Conservation (phyloP, 2,329 filamentous ascomycete genomes). For the Phialophora macrospora region DNA sequence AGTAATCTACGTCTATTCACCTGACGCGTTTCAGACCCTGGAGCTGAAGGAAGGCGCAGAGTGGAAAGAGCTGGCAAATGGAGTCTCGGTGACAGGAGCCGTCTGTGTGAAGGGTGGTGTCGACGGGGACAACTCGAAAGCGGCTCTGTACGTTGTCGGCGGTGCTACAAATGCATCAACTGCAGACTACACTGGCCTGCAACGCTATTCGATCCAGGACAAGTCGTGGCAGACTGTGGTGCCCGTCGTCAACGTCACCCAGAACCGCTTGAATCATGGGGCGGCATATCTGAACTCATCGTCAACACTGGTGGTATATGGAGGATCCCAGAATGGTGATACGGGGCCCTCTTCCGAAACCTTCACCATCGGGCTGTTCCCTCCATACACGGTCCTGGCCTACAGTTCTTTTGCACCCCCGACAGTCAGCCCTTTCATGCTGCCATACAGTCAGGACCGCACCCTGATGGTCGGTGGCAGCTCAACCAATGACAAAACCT, state of each 20-base stretch:
- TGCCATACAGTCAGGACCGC: constrained; percentile 73
- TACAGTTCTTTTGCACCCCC: constrained; percentile 66
- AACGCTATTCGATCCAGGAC: constrained; percentile 65
- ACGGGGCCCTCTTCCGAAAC: constrained; percentile 69
- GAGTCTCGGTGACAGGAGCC: constrained; percentile 72
- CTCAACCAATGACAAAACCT: constrained; percentile 68
- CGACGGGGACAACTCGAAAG: constrained; percentile 59
- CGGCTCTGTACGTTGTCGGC: constrained; percentile 80
- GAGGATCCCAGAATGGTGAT: constrained; percentile 69
- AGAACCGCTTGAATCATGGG: constrained; percentile 75
- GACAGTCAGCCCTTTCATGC: constrained; percentile 70
- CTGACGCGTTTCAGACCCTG: constrained; percentile 75
- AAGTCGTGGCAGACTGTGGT: constrained; percentile 64
- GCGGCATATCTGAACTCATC: constrained; percentile 73
- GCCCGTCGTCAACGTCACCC: constrained; percentile 59
- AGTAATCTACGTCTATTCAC: constrained; percentile 82
- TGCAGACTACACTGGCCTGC: constrained; percentile 72
- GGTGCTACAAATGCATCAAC: constrained; percentile 62
- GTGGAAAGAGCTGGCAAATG: constrained; percentile 71
- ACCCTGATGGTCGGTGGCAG: constrained; percentile 77
- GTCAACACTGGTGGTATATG: constrained; percentile 78
- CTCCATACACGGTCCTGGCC: constrained; percentile 67
- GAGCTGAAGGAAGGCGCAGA: constrained; percentile 68
- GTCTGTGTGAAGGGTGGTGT: constrained; percentile 75
- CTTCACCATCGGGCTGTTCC: constrained; percentile 70